A percentile compares a stretch with the other conserved stretches of the same genome.
phyloP scores from a whole-genome alignment of 2,329 filamentous ascomycete genomes.

The Verticillium isaacii region DNA sequence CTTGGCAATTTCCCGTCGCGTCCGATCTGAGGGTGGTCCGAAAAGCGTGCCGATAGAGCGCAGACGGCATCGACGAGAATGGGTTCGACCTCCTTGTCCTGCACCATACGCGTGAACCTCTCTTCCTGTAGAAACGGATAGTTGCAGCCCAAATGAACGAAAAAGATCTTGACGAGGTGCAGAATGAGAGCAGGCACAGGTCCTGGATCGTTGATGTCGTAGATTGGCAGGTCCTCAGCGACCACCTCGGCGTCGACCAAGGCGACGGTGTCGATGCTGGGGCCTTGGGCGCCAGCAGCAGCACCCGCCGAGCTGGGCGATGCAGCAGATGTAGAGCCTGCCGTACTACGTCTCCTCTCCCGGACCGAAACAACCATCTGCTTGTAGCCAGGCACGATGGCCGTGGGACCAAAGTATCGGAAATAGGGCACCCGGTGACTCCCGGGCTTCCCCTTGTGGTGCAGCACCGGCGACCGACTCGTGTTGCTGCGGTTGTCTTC shows the following conservation, averaged over 20 bases:
- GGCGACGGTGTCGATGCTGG: slow-evolving; percentile 2
- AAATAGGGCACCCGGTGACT: slow-evolving; percentile 92
- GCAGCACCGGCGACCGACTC: slow-evolving; percentile 38
- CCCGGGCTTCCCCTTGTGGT: slow-evolving; percentile 61
- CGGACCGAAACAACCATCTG: slow-evolving; percentile 82
- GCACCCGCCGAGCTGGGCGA: slow-evolving; percentile 39
- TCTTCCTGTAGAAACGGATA: slow-evolving; percentile 76
- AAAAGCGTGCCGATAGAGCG: slow-evolving; percentile 76
- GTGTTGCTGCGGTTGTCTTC: slow-evolving; percentile 33
- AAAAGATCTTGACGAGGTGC: slow-evolving; percentile 75
- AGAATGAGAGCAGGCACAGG: slow-evolving; percentile 73
- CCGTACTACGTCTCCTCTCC: slow-evolving; percentile 56
- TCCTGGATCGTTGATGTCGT: slow-evolving; percentile 66
- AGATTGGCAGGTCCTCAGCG: slow-evolving; percentile 61
- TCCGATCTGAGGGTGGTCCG: slow-evolving; percentile 49
- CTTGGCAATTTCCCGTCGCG: slow-evolving; percentile 43
- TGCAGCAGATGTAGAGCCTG: slow-evolving; percentile 50
- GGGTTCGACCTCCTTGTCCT: slow-evolving; percentile 75
- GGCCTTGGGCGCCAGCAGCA: slow-evolving; percentile 6
- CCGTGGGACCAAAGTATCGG: slow-evolving; percentile 65
- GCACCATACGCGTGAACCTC: slow-evolving; percentile 69
- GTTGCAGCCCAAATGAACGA: slow-evolving; percentile 75
- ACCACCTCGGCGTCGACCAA: slow-evolving; percentile 35
- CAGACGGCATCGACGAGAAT: slow-evolving; percentile 87
- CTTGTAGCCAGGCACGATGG: slow-evolving; percentile 66